Percentiles rank a stretch among this genome's conserved stretches.
phyloP scores from a whole-genome alignment of 2,329 filamentous ascomycete genomes.

The Polytolypa hystricis region DNA sequence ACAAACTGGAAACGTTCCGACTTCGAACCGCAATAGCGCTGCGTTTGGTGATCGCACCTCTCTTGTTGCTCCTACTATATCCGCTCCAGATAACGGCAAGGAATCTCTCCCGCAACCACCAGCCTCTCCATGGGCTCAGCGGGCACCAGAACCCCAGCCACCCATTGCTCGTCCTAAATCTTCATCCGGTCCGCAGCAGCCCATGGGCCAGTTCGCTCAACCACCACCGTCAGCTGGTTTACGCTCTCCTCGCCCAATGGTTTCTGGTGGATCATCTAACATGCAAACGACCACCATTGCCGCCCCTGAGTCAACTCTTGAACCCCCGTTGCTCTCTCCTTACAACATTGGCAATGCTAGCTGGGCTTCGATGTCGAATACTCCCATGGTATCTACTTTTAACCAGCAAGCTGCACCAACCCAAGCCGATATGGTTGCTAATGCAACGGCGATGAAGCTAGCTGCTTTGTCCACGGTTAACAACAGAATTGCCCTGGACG shows the following conservation, averaged over 20 bases:
- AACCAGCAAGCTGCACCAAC: conserved; percentile 42
- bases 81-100: conserved; percentile 52
- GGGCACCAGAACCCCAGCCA: conserved; percentile 38
- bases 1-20: conserved; percentile 78
- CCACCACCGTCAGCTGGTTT: conserved; percentile 64
- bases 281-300: conserved; percentile 77
- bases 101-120: conserved; percentile 53
- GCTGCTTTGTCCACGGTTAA: conserved; percentile 95
- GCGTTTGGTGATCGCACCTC: conserved; percentile 67
- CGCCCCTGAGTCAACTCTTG: conserved; percentile 55
- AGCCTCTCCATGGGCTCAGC: conserved; percentile 68
- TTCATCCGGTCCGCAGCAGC: conserved; percentile 61
- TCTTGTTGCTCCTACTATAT: conserved; percentile 63
- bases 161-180: conserved; percentile 61
- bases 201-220: conserved; percentile 92
- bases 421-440: conserved; percentile 96
- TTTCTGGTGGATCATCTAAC: conserved; percentile 51
- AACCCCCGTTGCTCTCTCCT: conserved; percentile 77
- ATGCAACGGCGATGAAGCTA: conserved; percentile 97
- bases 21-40: conserved; percentile 86
- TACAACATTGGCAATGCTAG: conserved; percentile 68
- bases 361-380: conserved; percentile 98
- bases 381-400: conserved; percentile 86
- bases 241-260: conserved; percentile 65
- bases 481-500: conserved; percentile 92